Evolutionary conservation across 192 early-diverging fungal species (phyloP).

Genomic region (Backusella tarrabulga): DNA sequence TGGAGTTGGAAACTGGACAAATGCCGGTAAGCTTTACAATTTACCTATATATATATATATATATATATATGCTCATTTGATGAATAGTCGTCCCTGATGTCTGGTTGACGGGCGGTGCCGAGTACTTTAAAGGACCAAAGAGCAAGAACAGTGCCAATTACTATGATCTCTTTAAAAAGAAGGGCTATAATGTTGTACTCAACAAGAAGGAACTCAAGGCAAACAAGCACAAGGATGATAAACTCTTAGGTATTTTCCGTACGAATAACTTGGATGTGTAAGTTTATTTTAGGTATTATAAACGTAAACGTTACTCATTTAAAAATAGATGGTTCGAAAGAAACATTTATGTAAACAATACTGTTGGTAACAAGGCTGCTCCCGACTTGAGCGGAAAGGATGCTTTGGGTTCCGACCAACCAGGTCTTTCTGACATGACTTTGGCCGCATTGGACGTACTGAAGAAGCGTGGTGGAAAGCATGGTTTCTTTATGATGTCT

Average conservation of each 20-base stretch:
- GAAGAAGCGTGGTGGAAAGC: conserved; percentile 53
- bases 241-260: conserved; percentile 64
- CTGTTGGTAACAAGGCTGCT: conserved; percentile 37
- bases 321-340: conserved; percentile 54
- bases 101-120: conserved; percentile 62
- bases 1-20: conserved; percentile 42
- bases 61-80: not conserved
- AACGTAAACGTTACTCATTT: too few species aligned
- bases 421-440: conserved; percentile 57
- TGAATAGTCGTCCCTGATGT: conserved; percentile 52
- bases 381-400: conserved; percentile 42
- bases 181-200: conserved; percentile 57
- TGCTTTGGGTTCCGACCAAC: conserved; percentile 51
- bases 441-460: conserved; percentile 58
- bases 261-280: conserved; percentile 54
- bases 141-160: conserved; percentile 49
- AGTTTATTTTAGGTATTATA: not conserved
- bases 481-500: conserved; percentile 66
- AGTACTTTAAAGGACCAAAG: conserved; percentile 47
- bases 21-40: conserved; percentile 26
- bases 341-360: conserved; percentile 52
- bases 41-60: not conserved
- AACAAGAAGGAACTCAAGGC: conserved; percentile 40
- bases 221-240: conserved; percentile 49
- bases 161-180: conserved; percentile 46